Percentiles rank a stretch among this genome's conserved stretches.
Conservation (phyloP, 176 grass and related monocot species). For the Pontederia crassipes region DNA sequence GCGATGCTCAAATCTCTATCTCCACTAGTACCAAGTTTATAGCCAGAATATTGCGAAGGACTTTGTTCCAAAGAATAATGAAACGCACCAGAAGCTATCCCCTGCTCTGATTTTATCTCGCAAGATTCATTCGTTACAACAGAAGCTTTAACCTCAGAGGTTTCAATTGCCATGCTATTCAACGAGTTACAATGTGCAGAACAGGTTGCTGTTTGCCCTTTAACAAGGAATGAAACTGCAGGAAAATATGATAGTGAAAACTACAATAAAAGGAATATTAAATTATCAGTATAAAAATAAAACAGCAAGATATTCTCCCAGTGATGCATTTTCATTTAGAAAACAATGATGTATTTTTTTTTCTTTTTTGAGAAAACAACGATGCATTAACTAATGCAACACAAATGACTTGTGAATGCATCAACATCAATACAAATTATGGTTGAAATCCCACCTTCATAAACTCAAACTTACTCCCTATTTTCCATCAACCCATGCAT, state of each 20-base stretch:
- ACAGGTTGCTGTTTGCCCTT: slow-evolving; percentile 22
- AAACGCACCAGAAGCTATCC: slow-evolving; percentile 12
- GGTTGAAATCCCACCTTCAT: too few relatives aligned
- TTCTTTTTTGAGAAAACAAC: too few relatives aligned
- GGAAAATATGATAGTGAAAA: slow-evolving; percentile 12
- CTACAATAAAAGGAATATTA: slow-evolving; percentile 8
- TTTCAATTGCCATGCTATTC: slow-evolving; percentile 15
- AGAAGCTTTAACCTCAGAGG: slow-evolving; percentile 23
- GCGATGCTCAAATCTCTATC: slow-evolving; percentile 18
- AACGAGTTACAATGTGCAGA: slow-evolving; percentile 16
- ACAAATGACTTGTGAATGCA: too few relatives aligned
- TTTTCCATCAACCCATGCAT: too few relatives aligned
- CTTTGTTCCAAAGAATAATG: slow-evolving; percentile 21
- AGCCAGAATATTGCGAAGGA: slow-evolving; percentile 21
- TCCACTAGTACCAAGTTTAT: slow-evolving; percentile 22
- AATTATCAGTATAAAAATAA: neutral
- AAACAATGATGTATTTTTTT: too few relatives aligned
- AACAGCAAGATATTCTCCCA: too few relatives aligned
- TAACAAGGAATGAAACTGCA: slow-evolving; percentile 70
- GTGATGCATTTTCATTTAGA: too few relatives aligned
- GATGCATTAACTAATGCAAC: too few relatives aligned
- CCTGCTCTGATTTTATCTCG: slow-evolving; percentile 19
- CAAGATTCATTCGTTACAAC: slow-evolving; percentile 26
- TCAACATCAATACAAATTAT: too few relatives aligned
- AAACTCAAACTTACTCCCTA: too few relatives aligned